Evolutionary conservation across 2,329 filamentous ascomycete genomes (phyloP).

Genomic region (Acarospora socialis): DNA sequence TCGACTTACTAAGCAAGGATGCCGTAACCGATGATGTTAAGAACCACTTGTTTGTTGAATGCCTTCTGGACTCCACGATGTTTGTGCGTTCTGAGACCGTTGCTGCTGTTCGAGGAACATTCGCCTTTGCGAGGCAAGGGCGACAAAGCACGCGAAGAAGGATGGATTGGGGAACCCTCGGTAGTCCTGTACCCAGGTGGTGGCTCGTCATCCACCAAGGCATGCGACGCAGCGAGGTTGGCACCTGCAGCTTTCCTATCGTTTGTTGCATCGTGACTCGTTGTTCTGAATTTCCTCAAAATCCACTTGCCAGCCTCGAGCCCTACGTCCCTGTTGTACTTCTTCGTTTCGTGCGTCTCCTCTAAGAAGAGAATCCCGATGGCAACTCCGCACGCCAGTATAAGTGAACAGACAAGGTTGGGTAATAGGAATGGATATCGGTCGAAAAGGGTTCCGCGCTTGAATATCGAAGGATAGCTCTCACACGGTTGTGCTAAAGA

Average conservation of each 20-base stretch:
- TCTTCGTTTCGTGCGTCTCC: conserved; percentile 81
- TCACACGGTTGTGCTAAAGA: conserved; percentile 74
- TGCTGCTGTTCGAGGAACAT: too few relatives aligned
- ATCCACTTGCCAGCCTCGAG: conserved; percentile 64
- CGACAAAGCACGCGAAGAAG: conserved; percentile 12
- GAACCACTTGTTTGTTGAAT: conserved; percentile 71
- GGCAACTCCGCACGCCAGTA: conserved; percentile 60
- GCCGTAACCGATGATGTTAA: conserved; percentile 81
- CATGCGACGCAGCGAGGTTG: conserved; percentile 4
- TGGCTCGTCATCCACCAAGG: conserved; percentile 21
- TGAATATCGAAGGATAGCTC: conserved; percentile 64
- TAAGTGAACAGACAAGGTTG: conserved; percentile 75
- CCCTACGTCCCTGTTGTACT: conserved; percentile 59
- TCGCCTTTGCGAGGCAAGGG: conserved; percentile 22
- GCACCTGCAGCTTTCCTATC: conserved; percentile 5
- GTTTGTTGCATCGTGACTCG: too few relatives aligned
- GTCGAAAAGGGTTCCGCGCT: conserved; percentile 63
- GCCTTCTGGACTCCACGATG: conserved; percentile 38
- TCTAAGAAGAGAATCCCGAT: conserved; percentile 79
- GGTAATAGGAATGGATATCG: conserved; percentile 79
- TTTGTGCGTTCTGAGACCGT: conserved; percentile 23
- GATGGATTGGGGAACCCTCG: conserved; percentile 36
- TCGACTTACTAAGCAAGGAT: conserved; percentile 80
- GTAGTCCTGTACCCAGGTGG: conserved; percentile 27
- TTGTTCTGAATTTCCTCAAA: conserved; percentile 14